These are phyloP conservation scores for Spencermartinsiella ligniputridi DNA, from an alignment of 1,139 yeast species.

Conservation along the genomic window DNA sequence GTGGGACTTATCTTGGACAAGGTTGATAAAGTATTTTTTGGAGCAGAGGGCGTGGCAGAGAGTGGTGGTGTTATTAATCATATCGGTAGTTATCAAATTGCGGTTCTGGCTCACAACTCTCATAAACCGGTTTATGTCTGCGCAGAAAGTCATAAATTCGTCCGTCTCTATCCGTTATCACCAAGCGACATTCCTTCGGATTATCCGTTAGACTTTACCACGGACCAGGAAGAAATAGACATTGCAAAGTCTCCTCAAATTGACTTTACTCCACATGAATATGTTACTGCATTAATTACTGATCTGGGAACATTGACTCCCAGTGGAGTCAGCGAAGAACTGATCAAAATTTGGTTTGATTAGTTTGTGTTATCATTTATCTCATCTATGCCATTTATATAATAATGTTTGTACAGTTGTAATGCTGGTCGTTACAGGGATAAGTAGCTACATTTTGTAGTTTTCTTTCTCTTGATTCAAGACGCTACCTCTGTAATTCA, in stretches of 20 bases:
- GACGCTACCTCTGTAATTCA: not conserved
- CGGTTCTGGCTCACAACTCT: constrained; percentile 85
- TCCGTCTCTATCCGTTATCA: constrained; percentile 88
- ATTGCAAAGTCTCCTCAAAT: constrained; percentile 45
- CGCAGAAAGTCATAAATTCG: constrained; percentile 92
- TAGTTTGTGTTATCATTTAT: constrained; percentile 28
- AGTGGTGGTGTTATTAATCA: constrained; percentile 97
- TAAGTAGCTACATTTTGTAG: not conserved
- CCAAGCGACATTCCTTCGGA: constrained; percentile 86
- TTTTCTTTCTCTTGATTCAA: not conserved
- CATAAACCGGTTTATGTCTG: constrained; percentile 93
- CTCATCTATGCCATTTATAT: too few species aligned
- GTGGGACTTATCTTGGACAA: constrained; percentile 91
- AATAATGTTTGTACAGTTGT: too few species aligned
- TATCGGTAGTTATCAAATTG: constrained; percentile 92
- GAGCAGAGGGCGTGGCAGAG: constrained; percentile 99
- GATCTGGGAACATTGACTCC: constrained; percentile 97
- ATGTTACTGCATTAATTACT: constrained; percentile 90
- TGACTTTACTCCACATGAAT: constrained; percentile 95
- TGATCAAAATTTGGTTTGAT: constrained; percentile 97
- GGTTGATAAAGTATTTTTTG: constrained; percentile 89
- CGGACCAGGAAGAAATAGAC: constrained; percentile 25
- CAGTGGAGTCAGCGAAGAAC: constrained; percentile 94
- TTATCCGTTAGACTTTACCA: constrained; percentile 34
- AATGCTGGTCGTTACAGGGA: not conserved